These are phyloP conservation scores for Camelina neglecta DNA, from an alignment of 345 rosid species.

Conservation along the genomic window DNA sequence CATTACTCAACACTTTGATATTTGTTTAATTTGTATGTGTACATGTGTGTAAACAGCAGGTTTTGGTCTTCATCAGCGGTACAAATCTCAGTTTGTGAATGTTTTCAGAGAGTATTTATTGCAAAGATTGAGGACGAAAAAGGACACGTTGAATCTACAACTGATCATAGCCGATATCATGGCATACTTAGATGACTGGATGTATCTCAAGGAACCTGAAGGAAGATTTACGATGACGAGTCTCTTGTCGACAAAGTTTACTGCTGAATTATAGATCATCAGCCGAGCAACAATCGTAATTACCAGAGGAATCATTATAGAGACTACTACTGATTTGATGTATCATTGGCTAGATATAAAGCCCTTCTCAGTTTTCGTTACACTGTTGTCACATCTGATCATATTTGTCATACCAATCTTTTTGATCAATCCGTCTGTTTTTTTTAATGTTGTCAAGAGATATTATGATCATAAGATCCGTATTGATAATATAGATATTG, in stretches of 20 bases:
- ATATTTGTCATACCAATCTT: constrained; percentile 5
- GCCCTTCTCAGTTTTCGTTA: not conserved
- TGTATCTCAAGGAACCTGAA: constrained; percentile 67
- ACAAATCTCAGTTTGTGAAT: constrained; percentile 66
- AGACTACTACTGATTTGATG: constrained; percentile 3
- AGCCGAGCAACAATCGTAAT: constrained; percentile 35
- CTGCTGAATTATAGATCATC: constrained; percentile 43
- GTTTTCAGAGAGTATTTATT: constrained; percentile 62
- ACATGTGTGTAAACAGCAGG: constrained; percentile 69
- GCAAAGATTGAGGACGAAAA: constrained; percentile 51
- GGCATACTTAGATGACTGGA: constrained; percentile 63
- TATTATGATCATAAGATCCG: no score
- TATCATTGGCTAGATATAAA: not conserved
- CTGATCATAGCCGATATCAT: constrained; percentile 54
- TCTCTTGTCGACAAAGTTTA: constrained; percentile 52
- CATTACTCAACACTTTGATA: not conserved
- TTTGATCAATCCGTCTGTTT: no score
- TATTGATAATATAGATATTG: no score
- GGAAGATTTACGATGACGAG: constrained; percentile 56
- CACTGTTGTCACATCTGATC: constrained; percentile 2
- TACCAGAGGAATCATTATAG: constrained; percentile 26
- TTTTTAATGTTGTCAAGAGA: no score
- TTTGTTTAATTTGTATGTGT: not conserved
- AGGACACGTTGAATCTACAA: constrained; percentile 52
- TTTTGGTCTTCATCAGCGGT: constrained; percentile 61